phyloP scores from a whole-genome alignment of 2,329 filamentous ascomycete genomes.

The Alternaria sp. region DNA sequence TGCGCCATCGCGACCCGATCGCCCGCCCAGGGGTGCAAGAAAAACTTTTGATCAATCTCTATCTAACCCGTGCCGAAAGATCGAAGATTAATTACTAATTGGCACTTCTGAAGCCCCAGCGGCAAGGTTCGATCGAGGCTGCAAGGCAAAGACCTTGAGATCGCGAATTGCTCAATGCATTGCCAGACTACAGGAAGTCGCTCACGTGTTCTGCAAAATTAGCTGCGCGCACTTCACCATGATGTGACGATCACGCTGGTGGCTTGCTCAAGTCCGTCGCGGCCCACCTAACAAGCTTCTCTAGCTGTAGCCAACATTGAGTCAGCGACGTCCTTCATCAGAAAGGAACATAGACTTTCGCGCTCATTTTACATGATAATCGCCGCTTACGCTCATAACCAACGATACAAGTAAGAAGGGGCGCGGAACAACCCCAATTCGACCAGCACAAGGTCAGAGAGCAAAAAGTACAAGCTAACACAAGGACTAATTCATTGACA shows the following conservation, averaged over 20 bases:
- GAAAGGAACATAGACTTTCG: no score
- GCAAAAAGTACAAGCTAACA: background rate
- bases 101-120: background rate
- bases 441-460: background rate
- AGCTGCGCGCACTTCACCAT: background rate
- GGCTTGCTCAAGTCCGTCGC: background rate
- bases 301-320: background rate
- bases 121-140: background rate
- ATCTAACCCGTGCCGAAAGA: background rate
- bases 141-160: no score
- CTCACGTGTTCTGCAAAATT: background rate
- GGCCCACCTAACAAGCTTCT: constrained; percentile 3
- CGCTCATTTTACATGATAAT: no score
- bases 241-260: background rate
- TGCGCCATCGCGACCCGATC: background rate
- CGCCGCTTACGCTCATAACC: no score
- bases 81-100: background rate
- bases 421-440: no score
- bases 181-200: background rate
- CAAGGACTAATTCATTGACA: background rate
- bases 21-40: background rate
- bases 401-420: no score
- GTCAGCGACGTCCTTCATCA: background rate
- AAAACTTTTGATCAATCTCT: background rate
- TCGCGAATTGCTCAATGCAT: no score